Base-by-base conservation (phyloP, 805 yeast species). In the Saturnispora dispora region DNA sequence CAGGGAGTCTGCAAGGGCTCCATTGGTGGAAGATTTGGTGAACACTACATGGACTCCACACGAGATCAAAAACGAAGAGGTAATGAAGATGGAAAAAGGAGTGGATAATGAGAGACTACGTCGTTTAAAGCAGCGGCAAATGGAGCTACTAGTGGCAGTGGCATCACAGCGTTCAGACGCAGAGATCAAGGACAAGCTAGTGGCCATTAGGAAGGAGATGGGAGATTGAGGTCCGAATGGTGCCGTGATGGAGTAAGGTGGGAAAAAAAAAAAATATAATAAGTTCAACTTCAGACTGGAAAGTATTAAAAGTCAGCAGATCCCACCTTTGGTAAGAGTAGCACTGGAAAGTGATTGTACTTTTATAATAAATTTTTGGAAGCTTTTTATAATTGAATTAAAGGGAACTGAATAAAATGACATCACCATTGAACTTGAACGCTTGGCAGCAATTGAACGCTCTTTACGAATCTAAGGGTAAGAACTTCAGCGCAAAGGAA, bases 381-480 rank as follows among this genome's bases (percentile, higher is more conserved):
- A 17, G 22, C 41, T 10, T 8, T 18, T 9, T 18, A 18, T 37
- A 18, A 18, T 18, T 37, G 22, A 18, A 18, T 18, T 18, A 37
- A 18, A 37, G 22, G 17, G 10, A 37, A 18, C 25, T 27, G 23
- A 22, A 20, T 9, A 50, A 28, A 32, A 65, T 66, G 70, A 53
- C 67, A 13, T 66, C 70, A 20, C 70, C 70, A 30, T 36, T 58
- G 50, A 90, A 87, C 58, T 78, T 89, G 62, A 81, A 91, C 55
- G 83, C 96, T 47, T 93, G 96, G 95, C 75, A 81, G 58, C 73
- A 81, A 61, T 79, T 93, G 60, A 85, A 88, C 74, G 57, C 70
- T 52, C 71, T 88, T 55, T 87, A 82, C 74, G 83, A 85, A 57
- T 58, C 79, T 55, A 72, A 76, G 58, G 95, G 95, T 57, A 81